Conservation (phyloP, 441 rosid species). For the Lepidium campestre region DNA sequence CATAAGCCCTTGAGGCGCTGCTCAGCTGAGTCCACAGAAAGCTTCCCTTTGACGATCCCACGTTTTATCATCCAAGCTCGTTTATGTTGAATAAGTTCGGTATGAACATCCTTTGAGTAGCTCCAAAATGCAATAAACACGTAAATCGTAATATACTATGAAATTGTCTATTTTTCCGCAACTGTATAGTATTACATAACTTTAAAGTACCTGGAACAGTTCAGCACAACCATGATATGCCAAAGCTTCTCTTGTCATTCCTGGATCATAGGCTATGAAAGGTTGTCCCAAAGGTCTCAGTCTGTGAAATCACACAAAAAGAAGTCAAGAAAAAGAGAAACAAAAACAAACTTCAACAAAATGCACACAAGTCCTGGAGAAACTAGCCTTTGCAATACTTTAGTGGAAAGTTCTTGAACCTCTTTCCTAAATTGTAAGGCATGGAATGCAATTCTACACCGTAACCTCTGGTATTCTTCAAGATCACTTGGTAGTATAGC, state of each 20-base stretch:
- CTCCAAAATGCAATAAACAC: constrained; percentile 41
- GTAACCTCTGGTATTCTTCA: constrained; percentile 88
- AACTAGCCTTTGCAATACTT: constrained; percentile 63
- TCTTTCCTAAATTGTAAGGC: constrained; percentile 81
- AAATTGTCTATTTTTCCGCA: background rate
- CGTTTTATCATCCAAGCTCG: constrained; percentile 92
- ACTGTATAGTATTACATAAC: background rate
- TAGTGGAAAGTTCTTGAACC: constrained; percentile 82
- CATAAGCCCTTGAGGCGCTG: constrained; percentile 72
- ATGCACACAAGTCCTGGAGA: background rate
- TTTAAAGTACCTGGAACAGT: constrained; percentile 87
- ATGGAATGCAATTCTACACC: constrained; percentile 90
- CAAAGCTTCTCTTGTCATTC: constrained; percentile 93
- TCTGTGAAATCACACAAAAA: constrained; percentile 27
- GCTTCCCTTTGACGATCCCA: constrained; percentile 71
- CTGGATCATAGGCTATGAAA: constrained; percentile 91
- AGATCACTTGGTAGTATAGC: constrained; percentile 72
- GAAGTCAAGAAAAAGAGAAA: background rate
- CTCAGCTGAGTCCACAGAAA: constrained; percentile 55
- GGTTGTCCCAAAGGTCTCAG: constrained; percentile 81
- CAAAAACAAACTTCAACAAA: background rate
- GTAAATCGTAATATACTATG: constrained; percentile 12
- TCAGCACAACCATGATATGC: constrained; percentile 98
- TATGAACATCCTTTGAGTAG: constrained; percentile 88
- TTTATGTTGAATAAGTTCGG: constrained; percentile 93